A percentile compares a stretch with the other conserved stretches of the same genome.
phyloP scores from a whole-genome alignment of 192 early-diverging fungal genomes.

The Rhizophlyctis rosea region DNA sequence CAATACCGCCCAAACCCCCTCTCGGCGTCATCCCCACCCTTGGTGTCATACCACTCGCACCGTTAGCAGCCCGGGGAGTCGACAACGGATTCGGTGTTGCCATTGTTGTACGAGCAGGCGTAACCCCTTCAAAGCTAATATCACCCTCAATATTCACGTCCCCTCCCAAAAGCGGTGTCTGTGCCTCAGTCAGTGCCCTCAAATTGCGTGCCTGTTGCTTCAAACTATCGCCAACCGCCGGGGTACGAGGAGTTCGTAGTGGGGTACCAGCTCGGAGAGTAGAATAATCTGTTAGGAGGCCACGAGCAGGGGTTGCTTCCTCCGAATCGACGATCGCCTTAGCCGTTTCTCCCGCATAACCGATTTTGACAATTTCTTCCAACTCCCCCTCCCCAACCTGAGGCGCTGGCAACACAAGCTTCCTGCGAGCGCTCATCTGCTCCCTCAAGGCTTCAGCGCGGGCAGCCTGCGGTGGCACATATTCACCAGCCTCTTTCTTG shows the following conservation, averaged over 20 bases:
- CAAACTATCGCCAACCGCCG: constrained; percentile 54
- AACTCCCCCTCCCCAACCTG: constrained; percentile 89
- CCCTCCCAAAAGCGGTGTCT: constrained; percentile 83
- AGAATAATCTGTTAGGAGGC: constrained; percentile 72
- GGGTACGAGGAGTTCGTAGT: constrained; percentile 63
- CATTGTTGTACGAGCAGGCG: constrained; percentile 50
- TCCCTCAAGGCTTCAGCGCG: constrained; percentile 70
- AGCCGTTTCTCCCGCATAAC: constrained; percentile 73
- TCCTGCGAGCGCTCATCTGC: constrained; percentile 60
- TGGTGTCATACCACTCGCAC: constrained; percentile 11
- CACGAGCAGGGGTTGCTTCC: constrained; percentile 55
- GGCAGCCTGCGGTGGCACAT: constrained; percentile 57
- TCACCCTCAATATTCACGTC: constrained; percentile 54
- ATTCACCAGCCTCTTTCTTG: constrained; percentile 53
- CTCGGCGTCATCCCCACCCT: constrained; percentile 26
- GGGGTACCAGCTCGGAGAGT: constrained; percentile 38
- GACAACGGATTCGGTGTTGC: constrained; percentile 82
- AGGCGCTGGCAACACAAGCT: constrained; percentile 81
- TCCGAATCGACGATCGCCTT: constrained; percentile 65
- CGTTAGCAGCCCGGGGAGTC: constrained; percentile 40
- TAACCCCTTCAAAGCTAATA: constrained; percentile 60
- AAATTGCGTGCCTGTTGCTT: constrained; percentile 82
- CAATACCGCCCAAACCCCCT: constrained; percentile 11
- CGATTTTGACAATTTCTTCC: constrained; percentile 88
- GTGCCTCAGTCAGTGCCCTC: constrained; percentile 64